phyloP scores from a whole-genome alignment of 805 yeast species.

The Kuraishia capsulata region DNA sequence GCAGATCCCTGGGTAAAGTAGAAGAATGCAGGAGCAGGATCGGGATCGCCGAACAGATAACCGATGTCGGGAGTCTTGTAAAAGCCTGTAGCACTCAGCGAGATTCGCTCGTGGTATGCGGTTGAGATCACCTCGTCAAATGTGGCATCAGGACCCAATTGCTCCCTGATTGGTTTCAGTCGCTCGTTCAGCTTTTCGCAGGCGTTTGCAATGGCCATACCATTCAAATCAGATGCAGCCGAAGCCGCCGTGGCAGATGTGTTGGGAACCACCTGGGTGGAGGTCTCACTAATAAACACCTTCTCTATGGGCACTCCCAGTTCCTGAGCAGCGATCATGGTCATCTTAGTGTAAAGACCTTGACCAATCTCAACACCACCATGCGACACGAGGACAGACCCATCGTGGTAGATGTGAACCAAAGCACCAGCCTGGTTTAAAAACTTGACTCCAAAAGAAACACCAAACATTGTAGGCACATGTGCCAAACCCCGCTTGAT shows the following conservation, averaged over 20 bases:
- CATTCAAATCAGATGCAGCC: conserved; percentile 38
- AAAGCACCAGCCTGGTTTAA: conserved; percentile 40
- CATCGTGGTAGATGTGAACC: conserved; percentile 35
- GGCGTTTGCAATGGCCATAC: conserved; percentile 38
- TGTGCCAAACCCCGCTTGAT: conserved; percentile 36
- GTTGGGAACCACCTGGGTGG: conserved; percentile 37
- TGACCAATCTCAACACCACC: conserved; percentile 46
- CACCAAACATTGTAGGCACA: conserved; percentile 38
- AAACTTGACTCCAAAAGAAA: conserved; percentile 34
- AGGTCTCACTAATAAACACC: conserved; percentile 34
- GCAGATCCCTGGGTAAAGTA: conserved; percentile 40
- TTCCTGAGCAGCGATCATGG: conserved; percentile 35
- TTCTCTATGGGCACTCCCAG: conserved; percentile 29
- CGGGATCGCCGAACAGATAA: conserved; percentile 27
- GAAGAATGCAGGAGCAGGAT: conserved; percentile 36
- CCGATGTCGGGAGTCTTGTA: conserved; percentile 43
- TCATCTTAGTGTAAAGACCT: conserved; percentile 39
- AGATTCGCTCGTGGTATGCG: conserved; percentile 35
- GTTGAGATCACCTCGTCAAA: conserved; percentile 30
- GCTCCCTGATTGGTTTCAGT: conserved; percentile 26
- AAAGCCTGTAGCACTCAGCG: conserved; percentile 38
- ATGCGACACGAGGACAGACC: conserved; percentile 34
- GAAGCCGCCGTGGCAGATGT: conserved; percentile 42
- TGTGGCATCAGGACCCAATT: conserved; percentile 24
- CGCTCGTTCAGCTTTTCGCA: conserved; percentile 34